These are phyloP conservation scores for Penstemon eatonii DNA, from an alignment of 257 asterid genomes.

Conservation along the genomic window DNA sequence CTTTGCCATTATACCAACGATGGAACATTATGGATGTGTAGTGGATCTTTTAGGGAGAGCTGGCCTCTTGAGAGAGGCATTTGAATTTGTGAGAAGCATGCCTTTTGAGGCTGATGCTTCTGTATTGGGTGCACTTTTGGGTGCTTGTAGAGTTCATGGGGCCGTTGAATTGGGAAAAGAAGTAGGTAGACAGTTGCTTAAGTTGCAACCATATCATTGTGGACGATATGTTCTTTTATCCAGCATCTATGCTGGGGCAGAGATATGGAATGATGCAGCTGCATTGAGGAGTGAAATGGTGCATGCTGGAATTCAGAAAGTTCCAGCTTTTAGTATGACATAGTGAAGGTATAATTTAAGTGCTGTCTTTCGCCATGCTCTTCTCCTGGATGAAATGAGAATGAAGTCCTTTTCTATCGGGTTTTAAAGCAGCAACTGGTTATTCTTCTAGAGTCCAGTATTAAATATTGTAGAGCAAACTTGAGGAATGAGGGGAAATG, in stretches of 20 bases:
- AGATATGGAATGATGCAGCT: constrained; percentile 74
- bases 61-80: constrained; percentile 68
- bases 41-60: constrained; percentile 88
- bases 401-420: not conserved
- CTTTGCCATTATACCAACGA: constrained; percentile 45
- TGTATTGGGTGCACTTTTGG: constrained; percentile 78
- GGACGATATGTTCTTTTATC: constrained; percentile 69
- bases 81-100: constrained; percentile 59
- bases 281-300: constrained; percentile 63
- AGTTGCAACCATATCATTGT: constrained; percentile 62
- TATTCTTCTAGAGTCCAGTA: no score
- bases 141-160: constrained; percentile 82
- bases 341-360: constrained; percentile 27
- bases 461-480: not conserved
- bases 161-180: constrained; percentile 62
- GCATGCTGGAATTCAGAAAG: constrained; percentile 63
- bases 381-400: not conserved
- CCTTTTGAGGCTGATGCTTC: constrained; percentile 80
- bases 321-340: constrained; percentile 69
- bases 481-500: not conserved
- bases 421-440: not conserved
- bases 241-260: constrained; percentile 74
- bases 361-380: constrained; percentile 11
- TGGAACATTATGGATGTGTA: constrained; percentile 92
- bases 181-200: constrained; percentile 56